Conservation (phyloP, 2,329 filamentous ascomycete genomes). For the Xylaria sp. region DNA sequence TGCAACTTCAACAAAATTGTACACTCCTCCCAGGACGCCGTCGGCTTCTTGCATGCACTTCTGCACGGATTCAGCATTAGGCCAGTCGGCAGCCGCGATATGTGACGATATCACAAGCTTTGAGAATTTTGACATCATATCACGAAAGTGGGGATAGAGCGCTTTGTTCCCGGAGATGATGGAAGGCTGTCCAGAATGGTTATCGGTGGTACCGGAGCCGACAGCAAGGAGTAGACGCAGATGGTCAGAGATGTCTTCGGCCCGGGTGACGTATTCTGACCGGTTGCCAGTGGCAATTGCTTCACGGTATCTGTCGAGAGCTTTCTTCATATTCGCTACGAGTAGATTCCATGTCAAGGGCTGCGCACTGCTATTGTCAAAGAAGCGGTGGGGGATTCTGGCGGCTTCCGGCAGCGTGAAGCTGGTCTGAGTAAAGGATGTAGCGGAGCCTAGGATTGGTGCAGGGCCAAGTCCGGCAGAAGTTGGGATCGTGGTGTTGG, state of each 20-base stretch:
- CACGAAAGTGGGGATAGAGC: constrained; percentile 93
- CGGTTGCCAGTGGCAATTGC: constrained; percentile 83
- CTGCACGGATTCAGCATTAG: constrained; percentile 87
- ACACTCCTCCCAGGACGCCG: constrained; percentile 90
- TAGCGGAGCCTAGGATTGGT: constrained; percentile 63
- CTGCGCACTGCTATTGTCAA: constrained; percentile 82
- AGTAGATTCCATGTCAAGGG: constrained; percentile 88
- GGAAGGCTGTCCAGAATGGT: constrained; percentile 98
- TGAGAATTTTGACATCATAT: constrained; percentile 99
- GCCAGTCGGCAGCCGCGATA: constrained; percentile 95
- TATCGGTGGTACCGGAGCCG: constrained; percentile 95
- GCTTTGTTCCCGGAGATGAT: constrained; percentile 99
- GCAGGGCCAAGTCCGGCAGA: constrained; percentile 44
- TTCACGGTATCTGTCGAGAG: constrained; percentile 87
- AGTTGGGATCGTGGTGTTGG: constrained; percentile 53
- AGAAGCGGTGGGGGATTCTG: constrained; percentile 79
- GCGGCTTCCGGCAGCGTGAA: constrained; percentile 64
- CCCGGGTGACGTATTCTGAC: constrained; percentile 88
- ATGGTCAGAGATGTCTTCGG: constrained; percentile 98
- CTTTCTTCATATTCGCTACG: constrained; percentile 89
- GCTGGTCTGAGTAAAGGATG: constrained; percentile 64
- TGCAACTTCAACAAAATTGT: constrained; percentile 94
- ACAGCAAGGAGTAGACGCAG: constrained; percentile 91
- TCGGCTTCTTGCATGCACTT: constrained; percentile 98
- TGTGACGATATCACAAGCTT: constrained; percentile 97